Conservation (phyloP, 2,329 filamentous ascomycete genomes). For the Colletotrichum sp. region DNA sequence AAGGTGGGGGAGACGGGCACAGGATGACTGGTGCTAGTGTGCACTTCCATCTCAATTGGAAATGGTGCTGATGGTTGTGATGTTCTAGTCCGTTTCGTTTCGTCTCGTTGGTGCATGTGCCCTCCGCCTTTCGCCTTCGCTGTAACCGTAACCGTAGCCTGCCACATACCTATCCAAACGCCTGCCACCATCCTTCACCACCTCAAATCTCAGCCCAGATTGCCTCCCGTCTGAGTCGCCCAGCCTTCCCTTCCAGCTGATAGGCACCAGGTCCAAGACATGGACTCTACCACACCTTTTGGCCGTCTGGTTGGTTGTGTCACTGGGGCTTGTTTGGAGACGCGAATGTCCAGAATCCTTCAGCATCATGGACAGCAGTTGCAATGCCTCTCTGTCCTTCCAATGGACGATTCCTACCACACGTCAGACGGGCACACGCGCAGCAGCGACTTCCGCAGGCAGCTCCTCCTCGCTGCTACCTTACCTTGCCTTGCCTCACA, state of each 20-base stretch:
- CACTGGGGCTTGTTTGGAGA: not conserved
- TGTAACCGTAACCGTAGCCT: slow-evolving; percentile 10
- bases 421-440: not conserved
- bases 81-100: not conserved
- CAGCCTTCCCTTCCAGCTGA: not conserved
- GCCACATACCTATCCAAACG: not conserved
- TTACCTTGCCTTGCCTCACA: not conserved
- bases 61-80: not conserved
- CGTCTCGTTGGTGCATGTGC: not conserved
- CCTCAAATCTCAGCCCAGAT: not conserved
- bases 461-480: slow-evolving; percentile 1
- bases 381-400: not conserved
- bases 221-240: not conserved
- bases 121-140: not conserved
- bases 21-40: not conserved
- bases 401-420: not conserved
- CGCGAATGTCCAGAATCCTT: not conserved
- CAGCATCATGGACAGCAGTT: not conserved
- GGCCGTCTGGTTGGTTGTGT: not conserved
- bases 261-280: not conserved
- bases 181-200: not conserved
- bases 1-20: not conserved
- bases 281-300: not conserved
- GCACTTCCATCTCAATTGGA: not conserved
- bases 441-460: not conserved